Evolutionary conservation across 306 rosid genomes (phyloP).

Genomic region (Quercus rubra): DNA sequence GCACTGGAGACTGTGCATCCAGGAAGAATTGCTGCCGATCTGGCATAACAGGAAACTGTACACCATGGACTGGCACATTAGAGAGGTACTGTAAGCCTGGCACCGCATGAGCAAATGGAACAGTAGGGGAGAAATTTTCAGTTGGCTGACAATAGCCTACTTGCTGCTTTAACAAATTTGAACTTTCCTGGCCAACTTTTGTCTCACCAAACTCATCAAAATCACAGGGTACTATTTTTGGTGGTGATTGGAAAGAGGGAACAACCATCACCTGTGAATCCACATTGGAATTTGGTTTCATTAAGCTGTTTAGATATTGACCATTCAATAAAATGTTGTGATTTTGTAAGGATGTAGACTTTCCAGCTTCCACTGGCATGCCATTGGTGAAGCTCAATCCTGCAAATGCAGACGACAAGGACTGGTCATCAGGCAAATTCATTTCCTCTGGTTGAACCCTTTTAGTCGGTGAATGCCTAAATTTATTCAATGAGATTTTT

Average conservation of each 20-base stretch:
- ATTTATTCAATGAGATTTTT: conserved; percentile 26
- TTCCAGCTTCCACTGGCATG: conserved; percentile 1
- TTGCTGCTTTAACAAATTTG: conserved; percentile 24
- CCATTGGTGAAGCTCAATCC: conserved; percentile 27
- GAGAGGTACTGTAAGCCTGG: conserved; percentile 29
- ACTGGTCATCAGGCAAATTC: conserved; percentile 28
- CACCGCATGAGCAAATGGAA: conserved; percentile 22
- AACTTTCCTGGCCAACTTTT: conserved; percentile 29
- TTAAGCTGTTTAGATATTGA: conserved; percentile 13
- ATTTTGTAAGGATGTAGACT: conserved; percentile 16
- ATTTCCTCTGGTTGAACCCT: conserved; percentile 23
- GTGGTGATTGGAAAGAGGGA: conserved; percentile 25
- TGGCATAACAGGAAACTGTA: conserved; percentile 39
- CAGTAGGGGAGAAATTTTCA: conserved; percentile 20
- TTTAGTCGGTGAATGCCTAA: conserved; percentile 20
- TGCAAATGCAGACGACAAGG: conserved; percentile 41
- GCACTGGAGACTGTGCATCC: conserved; percentile 24
- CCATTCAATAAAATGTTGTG: conserved; percentile 6
- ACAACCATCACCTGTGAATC: conserved; percentile 21
- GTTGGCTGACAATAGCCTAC: conserved; percentile 10
- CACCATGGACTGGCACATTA: conserved; percentile 30
- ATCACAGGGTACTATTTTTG: conserved; percentile 21
- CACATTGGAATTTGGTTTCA: conserved; percentile 9
- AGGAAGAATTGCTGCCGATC: conserved; percentile 35
- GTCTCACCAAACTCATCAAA: conserved; percentile 20